Evolutionary conservation across 1,284 basidiomycete genomes (phyloP).

Genomic region (Ceratobasidium sp.): DNA sequence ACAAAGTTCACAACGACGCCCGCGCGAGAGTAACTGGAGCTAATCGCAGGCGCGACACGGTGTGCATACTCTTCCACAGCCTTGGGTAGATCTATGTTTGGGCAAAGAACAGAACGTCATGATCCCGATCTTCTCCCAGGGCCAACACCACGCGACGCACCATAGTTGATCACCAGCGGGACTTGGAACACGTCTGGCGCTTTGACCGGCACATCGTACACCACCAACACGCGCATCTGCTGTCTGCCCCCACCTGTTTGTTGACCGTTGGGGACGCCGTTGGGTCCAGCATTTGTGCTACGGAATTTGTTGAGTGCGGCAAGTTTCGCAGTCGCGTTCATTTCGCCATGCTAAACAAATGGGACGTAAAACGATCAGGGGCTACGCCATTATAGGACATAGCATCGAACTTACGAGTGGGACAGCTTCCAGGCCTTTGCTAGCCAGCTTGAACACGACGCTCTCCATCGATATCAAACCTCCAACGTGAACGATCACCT

Average conservation of each 20-base stretch:
- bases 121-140: slow-evolving; percentile 3
- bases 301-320: slow-evolving; percentile 84
- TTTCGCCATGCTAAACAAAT: slow-evolving; percentile 75
- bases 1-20: slow-evolving; percentile 95
- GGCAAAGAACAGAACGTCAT: not conserved
- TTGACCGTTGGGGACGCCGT: slow-evolving; percentile 41
- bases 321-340: slow-evolving; percentile 81
- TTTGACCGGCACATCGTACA: slow-evolving; percentile 92
- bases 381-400: slow-evolving; percentile 22
- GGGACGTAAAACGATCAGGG: slow-evolving; percentile 7
- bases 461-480: slow-evolving; percentile 84
- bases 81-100: slow-evolving; percentile 80
- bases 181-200: slow-evolving; percentile 87
- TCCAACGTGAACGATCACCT: slow-evolving; percentile 88
- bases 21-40: slow-evolving; percentile 78
- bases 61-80: slow-evolving; percentile 92
- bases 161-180: slow-evolving; percentile 91
- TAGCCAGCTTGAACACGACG: slow-evolving; percentile 88
- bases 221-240: slow-evolving; percentile 70
- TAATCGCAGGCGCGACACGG: slow-evolving; percentile 82
- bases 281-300: slow-evolving; percentile 52
- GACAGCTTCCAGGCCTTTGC: slow-evolving; percentile 82
- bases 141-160: slow-evolving; percentile 53
- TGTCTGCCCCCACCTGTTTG: slow-evolving; percentile 39
- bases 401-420: slow-evolving; percentile 66